Evolutionary conservation across 139 green algal genomes (phyloP).

Genomic region (Picochlorum sp.): DNA sequence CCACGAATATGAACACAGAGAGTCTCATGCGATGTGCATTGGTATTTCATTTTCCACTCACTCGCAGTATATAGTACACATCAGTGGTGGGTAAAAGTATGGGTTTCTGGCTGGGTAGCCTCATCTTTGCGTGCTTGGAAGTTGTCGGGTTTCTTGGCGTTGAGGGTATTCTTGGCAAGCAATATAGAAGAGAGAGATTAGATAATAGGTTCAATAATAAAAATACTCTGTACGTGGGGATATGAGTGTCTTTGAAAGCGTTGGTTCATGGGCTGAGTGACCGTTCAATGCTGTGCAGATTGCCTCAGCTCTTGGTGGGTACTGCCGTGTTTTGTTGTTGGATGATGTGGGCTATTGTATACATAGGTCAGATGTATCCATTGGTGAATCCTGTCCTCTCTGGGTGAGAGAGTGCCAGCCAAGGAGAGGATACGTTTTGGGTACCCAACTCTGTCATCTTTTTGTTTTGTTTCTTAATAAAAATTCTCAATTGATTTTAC

Average conservation of each 20-base stretch:
- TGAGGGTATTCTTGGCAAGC: constrained; percentile 10
- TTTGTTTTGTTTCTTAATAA: not conserved
- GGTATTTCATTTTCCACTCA: no score
- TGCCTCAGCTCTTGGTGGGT: constrained; percentile 33
- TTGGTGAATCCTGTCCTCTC: constrained; percentile 47
- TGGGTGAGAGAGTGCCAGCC: constrained; percentile 14
- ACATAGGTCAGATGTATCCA: constrained; percentile 68
- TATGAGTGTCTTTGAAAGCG: not conserved
- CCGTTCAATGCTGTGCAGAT: constrained; percentile 22
- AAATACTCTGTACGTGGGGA: not conserved
- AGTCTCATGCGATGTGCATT: no score
- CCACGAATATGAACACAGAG: no score
- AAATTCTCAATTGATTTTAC: not conserved
- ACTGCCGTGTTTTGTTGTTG: constrained; percentile 49
- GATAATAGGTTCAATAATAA: not conserved
- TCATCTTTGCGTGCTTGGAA: constrained; percentile 31
- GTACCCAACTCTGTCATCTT: not conserved
- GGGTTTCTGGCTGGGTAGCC: constrained; percentile 30
- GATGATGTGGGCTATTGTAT: constrained; percentile 61
- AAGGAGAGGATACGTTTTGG: no score
- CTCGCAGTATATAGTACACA: no score
- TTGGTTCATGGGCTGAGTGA: not conserved
- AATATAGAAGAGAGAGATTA: constrained; percentile 3
- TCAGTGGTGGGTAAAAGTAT: constrained; percentile 8
- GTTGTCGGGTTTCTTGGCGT: constrained; percentile 17